Conservation (phyloP, 148 eudicot species). For the Pharnaceum exiguum region DNA sequence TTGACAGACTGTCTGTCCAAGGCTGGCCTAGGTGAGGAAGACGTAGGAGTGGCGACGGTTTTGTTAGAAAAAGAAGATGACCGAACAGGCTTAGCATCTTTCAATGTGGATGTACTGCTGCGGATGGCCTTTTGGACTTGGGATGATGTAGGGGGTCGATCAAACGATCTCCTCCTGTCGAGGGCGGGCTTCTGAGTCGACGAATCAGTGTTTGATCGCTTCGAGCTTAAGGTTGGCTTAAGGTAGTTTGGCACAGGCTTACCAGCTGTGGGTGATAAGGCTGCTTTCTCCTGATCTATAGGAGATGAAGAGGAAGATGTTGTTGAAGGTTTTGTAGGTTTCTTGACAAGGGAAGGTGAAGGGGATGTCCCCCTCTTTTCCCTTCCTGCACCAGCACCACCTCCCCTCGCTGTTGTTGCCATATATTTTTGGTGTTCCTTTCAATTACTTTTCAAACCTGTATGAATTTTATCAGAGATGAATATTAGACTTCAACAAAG, state of each 20-base stretch:
- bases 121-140: slow-evolving; percentile 20
- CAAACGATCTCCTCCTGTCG: slow-evolving; percentile 42
- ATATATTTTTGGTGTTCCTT: slow-evolving; percentile 12
- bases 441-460: slow-evolving; percentile 7
- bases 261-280: slow-evolving; percentile 13
- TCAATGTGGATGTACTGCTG: neutral
- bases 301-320: slow-evolving; percentile 14
- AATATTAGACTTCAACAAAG: too few species aligned
- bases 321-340: slow-evolving; percentile 14
- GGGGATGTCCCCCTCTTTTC: slow-evolving; percentile 45
- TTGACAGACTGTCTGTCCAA: slow-evolving; percentile 13
- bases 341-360: slow-evolving; percentile 19
- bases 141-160: slow-evolving; percentile 33
- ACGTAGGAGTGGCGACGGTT: neutral
- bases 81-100: slow-evolving; percentile 8
- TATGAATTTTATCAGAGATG: too few species aligned
- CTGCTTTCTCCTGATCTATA: slow-evolving; percentile 14
- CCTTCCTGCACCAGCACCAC: slow-evolving; percentile 19
- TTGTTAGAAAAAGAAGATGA: slow-evolving; percentile 28
- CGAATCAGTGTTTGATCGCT: slow-evolving; percentile 13
- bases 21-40: slow-evolving; percentile 6
- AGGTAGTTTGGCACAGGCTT: slow-evolving; percentile 53
- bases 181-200: slow-evolving; percentile 14
- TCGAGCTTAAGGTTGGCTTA: slow-evolving; percentile 47
- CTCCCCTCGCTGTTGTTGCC: slow-evolving; percentile 42